Evolutionary conservation across 2,329 filamentous ascomycete species (phyloP), one percentile per base, ranked within the genome.

Genomic region (Xylaria sp.): DNA sequence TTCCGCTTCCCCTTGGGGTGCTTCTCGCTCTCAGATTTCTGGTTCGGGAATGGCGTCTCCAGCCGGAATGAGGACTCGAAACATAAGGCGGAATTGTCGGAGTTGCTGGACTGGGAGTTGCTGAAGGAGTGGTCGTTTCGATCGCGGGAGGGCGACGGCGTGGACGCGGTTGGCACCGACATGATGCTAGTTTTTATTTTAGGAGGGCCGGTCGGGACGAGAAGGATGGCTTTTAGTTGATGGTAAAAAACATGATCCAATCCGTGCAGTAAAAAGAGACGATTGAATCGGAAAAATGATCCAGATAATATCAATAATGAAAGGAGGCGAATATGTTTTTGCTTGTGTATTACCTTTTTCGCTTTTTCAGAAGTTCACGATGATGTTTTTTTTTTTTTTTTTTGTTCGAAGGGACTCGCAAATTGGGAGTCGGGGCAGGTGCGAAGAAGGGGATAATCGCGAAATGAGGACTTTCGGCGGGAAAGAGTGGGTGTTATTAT

Each of bases 1-100:
- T 86, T 87, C 74, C 84, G 78, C 77, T 83, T 85, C 65, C 79
- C 80, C 74, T 83, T 84, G 64, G 82, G 82, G 64, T 84, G 82
- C 48, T 76, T 75, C 60, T 76, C 74, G 46, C 59, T 65, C 23
- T 69, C 69, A 34, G 65, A 60, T 53, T 66, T 66, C 53, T 71
- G 66, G 50, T 59, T 65, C 11, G 68, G 63, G 59, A 70, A 72
- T 1, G 68, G 65, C 5, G 71, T 65, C 52, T 72, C 71, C 49
- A 73, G 54, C 52, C 70, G 66, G 61, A 73, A 73, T 23, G 71
- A 72, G 4, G 71, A 72, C 54, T 73, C 70, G 60, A 73, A 71
- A n/a, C 70, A 72, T 55, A 71, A 60, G 35, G 61, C 54, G n/a
- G 70, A 71, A 9, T 58, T 68, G 54, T 73, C 71, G 6, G 67